Base-by-base conservation (phyloP, 305 asterid species). In the Rubia balearica region DNA sequence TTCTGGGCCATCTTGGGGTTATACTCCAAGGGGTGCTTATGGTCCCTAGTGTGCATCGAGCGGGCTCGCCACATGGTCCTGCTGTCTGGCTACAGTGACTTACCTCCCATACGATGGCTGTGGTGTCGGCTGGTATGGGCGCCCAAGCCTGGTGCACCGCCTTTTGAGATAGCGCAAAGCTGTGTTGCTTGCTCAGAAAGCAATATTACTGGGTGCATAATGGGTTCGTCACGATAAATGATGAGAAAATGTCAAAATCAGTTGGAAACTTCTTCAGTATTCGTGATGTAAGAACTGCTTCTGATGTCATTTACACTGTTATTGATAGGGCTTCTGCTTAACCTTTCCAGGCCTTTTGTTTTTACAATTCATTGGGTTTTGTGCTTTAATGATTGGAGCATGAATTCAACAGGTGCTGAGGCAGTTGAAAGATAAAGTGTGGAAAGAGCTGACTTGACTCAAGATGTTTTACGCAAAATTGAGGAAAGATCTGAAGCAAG, bases 191-290 rank as follows among this genome's bases (percentile, higher is more conserved):
- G 88, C 85, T 71, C 87, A 4, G 91, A 88, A 74, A 92, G 96
- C 84, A 83, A 83, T 64, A 61, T 74, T 90, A 87, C 70, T 92
- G 95, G 98, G 61, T 91, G 49, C 98, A 92, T 72, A 87, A 88
- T 75, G 98, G 96, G 40, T 88, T 88, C 81, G 95, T 82, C 41
- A 85, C 86, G 5, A 81, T 89, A 22, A 85, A 90, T 78, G 91
- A 88, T 68, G 90, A 86, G 81, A 92, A 90, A 85, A 92, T 92
- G 97, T 88, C 97, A 3, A 92, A 88, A 70, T 92, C 97, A 4
- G 73, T 85, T 38, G 91, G 89, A 48, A 90, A 92, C 73, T 88
- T 89, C 77, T 90, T 90, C 82, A 88, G 30, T 73, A 89, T 92
- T 62, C 89, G 95, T 65, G 85, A 89, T 96, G 97, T 87, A 85